Percentiles rank a stretch among this genome's conserved stretches.
Conservation (phyloP, 2,329 filamentous ascomycete species). For the Cylindrodendrum hubeiense region DNA sequence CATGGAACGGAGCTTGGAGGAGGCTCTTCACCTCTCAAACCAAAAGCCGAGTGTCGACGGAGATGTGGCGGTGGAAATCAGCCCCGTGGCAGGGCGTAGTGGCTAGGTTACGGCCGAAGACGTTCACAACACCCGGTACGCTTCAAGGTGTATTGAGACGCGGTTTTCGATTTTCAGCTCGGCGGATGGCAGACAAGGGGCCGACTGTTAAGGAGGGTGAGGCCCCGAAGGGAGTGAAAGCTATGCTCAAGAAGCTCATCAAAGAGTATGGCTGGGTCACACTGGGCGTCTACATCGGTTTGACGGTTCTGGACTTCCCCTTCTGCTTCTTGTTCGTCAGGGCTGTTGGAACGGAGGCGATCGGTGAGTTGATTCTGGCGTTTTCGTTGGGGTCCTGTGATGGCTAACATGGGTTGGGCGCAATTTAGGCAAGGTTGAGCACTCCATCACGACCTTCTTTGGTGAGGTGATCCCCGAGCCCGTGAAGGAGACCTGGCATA, state of each 20-base stretch:
- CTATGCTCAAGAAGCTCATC: constrained; percentile 83
- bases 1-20: constrained; percentile 45
- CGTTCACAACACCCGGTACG: constrained; percentile 32
- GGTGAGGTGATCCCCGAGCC: constrained; percentile 71
- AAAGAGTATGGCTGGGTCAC: constrained; percentile 96
- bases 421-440: constrained; percentile 69
- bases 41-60: constrained; percentile 30
- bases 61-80: constrained; percentile 37
- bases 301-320: constrained; percentile 91
- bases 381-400: neutral
- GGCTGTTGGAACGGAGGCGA: constrained; percentile 84
- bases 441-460: constrained; percentile 72
- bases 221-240: constrained; percentile 67
- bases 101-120: constrained; percentile 30
- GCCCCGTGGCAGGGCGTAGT: constrained; percentile 35
- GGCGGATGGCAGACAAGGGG: constrained; percentile 45
- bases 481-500: constrained; percentile 65
- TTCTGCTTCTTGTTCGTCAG: constrained; percentile 93
- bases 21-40: constrained; percentile 46
- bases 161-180: constrained; percentile 52
- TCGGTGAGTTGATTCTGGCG: constrained; percentile 67
- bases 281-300: constrained; percentile 86
- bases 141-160: constrained; percentile 44
- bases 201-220: constrained; percentile 36
- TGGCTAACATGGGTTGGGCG: constrained; percentile 27